Conservation (phyloP, 1,139 yeast species). For the Geotrichum carabidarum region DNA sequence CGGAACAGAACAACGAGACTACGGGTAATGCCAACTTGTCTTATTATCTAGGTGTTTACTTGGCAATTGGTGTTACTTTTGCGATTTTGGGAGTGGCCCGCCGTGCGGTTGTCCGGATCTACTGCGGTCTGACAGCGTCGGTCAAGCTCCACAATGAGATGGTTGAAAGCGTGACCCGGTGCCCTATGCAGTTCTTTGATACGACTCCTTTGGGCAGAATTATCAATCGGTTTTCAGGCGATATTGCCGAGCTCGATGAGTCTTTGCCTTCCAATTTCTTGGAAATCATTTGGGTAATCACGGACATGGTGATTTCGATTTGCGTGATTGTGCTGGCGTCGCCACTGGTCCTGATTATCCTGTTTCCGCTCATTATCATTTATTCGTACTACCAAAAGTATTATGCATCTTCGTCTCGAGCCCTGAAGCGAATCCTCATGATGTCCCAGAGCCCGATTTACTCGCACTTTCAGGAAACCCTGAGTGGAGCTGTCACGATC, state of each 20-base stretch:
- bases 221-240: slow-evolving; percentile 68
- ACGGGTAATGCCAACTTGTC: slow-evolving; percentile 66
- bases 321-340: slow-evolving; percentile 69
- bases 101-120: slow-evolving; percentile 65
- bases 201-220: slow-evolving; percentile 68
- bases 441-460: slow-evolving; percentile 69
- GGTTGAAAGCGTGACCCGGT: slow-evolving; percentile 73
- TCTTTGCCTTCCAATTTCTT: slow-evolving; percentile 42
- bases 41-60: slow-evolving; percentile 65
- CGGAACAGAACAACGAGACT: slow-evolving; percentile 55
- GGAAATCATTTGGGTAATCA: slow-evolving; percentile 48
- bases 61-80: slow-evolving; percentile 62
- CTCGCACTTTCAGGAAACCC: slow-evolving; percentile 71
- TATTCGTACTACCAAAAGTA: slow-evolving; percentile 81
- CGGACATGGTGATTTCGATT: slow-evolving; percentile 57
- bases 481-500: slow-evolving; percentile 67
- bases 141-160: slow-evolving; percentile 68
- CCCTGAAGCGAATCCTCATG: slow-evolving; percentile 76
- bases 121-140: slow-evolving; percentile 80
- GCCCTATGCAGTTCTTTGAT: slow-evolving; percentile 66
- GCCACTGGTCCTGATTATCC: slow-evolving; percentile 49
- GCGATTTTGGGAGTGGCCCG: slow-evolving; percentile 56
- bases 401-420: slow-evolving; percentile 73
- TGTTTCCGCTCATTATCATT: slow-evolving; percentile 49
- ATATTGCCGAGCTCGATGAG: slow-evolving; percentile 63